A percentile compares a stretch with the other conserved stretches of the same genome.
These are phyloP conservation scores for Triadica sebifera DNA, from an alignment of 345 rosid species.

Conservation along the genomic window DNA sequence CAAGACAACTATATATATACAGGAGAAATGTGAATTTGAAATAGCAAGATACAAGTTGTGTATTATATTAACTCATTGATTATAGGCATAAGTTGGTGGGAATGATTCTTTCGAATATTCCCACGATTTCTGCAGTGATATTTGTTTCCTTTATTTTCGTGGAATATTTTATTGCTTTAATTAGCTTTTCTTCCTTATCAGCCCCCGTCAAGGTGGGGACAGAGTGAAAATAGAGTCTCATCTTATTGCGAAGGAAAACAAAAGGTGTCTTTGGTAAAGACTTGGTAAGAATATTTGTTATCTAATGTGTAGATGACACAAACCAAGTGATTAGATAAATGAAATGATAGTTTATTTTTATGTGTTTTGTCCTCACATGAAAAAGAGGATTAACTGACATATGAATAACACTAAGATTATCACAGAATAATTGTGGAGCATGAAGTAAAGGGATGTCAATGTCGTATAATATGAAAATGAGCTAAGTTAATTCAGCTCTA, in stretches of 20 bases:
- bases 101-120: too few species aligned
- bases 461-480: background rate
- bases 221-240: background rate
- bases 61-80: too few species aligned
- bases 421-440: background rate
- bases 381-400: background rate
- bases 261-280: background rate
- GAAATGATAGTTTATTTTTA: background rate
- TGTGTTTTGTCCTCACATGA: background rate
- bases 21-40: too few species aligned
- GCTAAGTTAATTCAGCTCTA: background rate
- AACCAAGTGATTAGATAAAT: background rate
- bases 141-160: too few species aligned
- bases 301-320: background rate
- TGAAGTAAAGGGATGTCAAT: background rate
- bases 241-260: background rate
- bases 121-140: too few species aligned
- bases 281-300: background rate
- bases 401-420: too few species aligned
- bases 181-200: background rate
- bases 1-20: too few species aligned
- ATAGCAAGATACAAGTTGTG: too few species aligned
- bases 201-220: background rate
- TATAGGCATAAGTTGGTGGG: too few species aligned
- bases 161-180: too few species aligned